Percentiles rank a stretch among this genome's conserved stretches.
These are phyloP conservation scores for Parsonsia alboflavescens DNA, from an alignment of 257 asterid genomes.

Conservation along the genomic window DNA sequence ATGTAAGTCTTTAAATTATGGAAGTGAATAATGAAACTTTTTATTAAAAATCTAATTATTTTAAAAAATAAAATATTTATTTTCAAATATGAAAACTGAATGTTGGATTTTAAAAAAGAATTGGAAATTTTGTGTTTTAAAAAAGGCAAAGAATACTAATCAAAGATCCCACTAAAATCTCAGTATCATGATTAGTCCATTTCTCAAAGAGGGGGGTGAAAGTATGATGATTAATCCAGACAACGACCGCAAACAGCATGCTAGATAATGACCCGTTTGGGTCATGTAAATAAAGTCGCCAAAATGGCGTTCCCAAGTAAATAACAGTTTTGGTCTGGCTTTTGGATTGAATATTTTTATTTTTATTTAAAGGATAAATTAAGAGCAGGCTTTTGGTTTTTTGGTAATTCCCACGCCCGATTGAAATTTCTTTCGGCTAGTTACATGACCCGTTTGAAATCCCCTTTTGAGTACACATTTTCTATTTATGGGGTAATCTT, in stretches of 20 bases:
- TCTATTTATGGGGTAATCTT: not conserved
- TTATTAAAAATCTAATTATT: too few relatives aligned
- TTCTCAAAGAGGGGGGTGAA: too few relatives aligned
- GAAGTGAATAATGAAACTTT: too few relatives aligned
- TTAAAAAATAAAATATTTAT: too few relatives aligned
- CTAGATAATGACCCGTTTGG: not conserved
- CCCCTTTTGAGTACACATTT: not conserved
- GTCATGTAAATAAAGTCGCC: not conserved
- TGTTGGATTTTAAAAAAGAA: too few relatives aligned
- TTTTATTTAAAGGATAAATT: not conserved
- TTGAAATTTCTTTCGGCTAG: not conserved
- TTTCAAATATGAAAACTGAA: too few relatives aligned
- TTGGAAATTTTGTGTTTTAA: too few relatives aligned
- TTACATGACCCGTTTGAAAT: not conserved
- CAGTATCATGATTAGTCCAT: not conserved
- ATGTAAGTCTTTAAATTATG: too few relatives aligned
- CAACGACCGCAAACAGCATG: not conserved
- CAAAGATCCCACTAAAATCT: too few relatives aligned
- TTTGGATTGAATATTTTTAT: too few relatives aligned
- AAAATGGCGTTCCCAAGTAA: not conserved
- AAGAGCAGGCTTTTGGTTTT: not conserved
- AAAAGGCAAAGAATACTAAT: too few relatives aligned
- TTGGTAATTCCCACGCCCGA: not conserved
- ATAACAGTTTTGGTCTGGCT: not conserved
- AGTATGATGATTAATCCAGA: not conserved